Conservation (phyloP, 306 rosid species). For the Cajanus cajan region DNA sequence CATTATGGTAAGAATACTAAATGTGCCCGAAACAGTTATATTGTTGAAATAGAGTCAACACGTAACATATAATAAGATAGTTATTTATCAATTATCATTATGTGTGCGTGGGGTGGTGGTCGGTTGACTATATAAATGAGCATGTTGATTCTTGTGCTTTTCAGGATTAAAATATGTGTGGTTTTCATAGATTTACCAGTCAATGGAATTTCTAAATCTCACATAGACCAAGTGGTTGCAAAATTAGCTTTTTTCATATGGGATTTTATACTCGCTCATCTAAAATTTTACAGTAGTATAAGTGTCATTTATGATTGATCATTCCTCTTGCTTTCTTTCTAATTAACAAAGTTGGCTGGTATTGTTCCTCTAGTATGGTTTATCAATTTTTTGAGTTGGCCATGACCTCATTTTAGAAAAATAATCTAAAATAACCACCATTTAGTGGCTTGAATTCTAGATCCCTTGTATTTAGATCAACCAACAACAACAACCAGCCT, state of each 20-base stretch:
- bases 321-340: not conserved
- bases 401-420: constrained; percentile 7
- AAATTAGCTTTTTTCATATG: not conserved
- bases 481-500: not conserved
- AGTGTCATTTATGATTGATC: not conserved
- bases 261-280: no score
- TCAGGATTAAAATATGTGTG: not conserved
- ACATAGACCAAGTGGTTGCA: not conserved
- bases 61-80: not conserved
- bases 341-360: not conserved
- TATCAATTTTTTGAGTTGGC: not conserved
- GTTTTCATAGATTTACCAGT: no score
- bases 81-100: not conserved
- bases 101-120: not conserved
- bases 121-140: not conserved
- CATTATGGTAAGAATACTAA: constrained; percentile 60
- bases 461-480: not conserved
- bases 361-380: not conserved
- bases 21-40: not conserved
- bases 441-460: not conserved
- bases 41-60: not conserved
- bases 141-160: not conserved
- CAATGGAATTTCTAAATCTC: no score
- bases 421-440: not conserved
- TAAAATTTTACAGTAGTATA: no score